Conservation (phyloP, 208 protist genomes). For the Leishmania aethiopica region DNA sequence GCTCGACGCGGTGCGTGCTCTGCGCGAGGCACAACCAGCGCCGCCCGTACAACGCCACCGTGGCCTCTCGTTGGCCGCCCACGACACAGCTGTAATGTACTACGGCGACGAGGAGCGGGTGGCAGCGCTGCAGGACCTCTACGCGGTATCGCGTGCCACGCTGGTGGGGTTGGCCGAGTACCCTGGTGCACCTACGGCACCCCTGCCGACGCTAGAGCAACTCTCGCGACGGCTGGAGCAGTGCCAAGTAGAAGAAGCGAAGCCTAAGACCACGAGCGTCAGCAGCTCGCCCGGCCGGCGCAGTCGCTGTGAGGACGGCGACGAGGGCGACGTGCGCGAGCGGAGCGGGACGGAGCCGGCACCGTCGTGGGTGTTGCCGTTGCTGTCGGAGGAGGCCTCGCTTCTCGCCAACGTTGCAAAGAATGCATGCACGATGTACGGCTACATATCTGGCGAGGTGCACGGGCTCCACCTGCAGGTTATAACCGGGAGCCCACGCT, state of each 20-base stretch:
- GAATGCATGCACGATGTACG: slow-evolving; percentile 52
- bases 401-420: slow-evolving; percentile 47
- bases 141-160: slow-evolving; percentile 20
- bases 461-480: slow-evolving; percentile 76
- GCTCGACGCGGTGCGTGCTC: slow-evolving; percentile 50
- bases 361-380: slow-evolving; percentile 14
- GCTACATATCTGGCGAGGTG: slow-evolving; percentile 69
- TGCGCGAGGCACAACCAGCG: slow-evolving; percentile 43
- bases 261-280: neutral
- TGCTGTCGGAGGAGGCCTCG: slow-evolving; percentile 40
- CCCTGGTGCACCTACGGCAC: neutral
- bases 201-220: slow-evolving; percentile 3
- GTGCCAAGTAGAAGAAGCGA: neutral
- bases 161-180: slow-evolving; percentile 16
- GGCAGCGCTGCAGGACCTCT: slow-evolving; percentile 19
- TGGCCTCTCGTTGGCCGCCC: slow-evolving; percentile 69
- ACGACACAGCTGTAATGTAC: slow-evolving; percentile 37
- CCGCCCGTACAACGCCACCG: slow-evolving; percentile 48
- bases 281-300: neutral
- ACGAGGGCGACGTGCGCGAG: neutral
- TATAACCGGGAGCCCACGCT: slow-evolving; percentile 42
- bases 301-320: slow-evolving; percentile 6
- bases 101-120: slow-evolving; percentile 37
- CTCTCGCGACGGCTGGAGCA: slow-evolving; percentile 5
- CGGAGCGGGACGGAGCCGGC: neutral